Evolutionary conservation across 192 early-diverging fungal genomes (phyloP).

Genomic region (Geosiphon pyriformis): DNA sequence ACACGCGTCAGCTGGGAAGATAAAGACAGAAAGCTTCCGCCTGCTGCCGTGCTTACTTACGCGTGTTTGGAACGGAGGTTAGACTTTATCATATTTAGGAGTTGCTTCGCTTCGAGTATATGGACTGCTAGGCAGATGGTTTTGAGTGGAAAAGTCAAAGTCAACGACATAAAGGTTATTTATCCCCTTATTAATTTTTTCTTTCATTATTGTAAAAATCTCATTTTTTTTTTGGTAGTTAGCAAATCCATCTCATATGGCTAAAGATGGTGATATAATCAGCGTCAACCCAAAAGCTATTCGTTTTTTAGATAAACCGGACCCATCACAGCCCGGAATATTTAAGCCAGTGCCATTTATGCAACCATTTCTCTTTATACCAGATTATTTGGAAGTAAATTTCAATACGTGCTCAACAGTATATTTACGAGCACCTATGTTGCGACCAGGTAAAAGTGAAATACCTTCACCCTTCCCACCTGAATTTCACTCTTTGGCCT

Average conservation of each 20-base stretch:
- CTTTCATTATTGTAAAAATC: background rate
- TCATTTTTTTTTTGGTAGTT: no score
- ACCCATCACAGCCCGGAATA: constrained; percentile 4
- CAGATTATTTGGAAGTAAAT: constrained; percentile 95
- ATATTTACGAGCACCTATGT: constrained; percentile 84
- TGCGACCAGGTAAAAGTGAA: constrained; percentile 78
- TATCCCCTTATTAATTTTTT: background rate
- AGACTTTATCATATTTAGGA: constrained; percentile 91
- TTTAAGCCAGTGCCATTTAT: constrained; percentile 70
- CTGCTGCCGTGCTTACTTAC: constrained; percentile 72
- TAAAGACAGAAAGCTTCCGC: constrained; percentile 47
- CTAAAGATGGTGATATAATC: constrained; percentile 85
- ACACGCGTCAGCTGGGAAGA: constrained; percentile 37
- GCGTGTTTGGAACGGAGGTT: constrained; percentile 85
- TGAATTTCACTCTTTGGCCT: constrained; percentile 82
- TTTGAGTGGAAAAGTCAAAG: constrained; percentile 79
- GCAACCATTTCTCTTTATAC: constrained; percentile 94
- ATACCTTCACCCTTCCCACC: constrained; percentile 93
- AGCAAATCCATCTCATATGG: constrained; percentile 65
- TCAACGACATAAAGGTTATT: constrained; percentile 83
- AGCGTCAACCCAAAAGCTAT: constrained; percentile 74
- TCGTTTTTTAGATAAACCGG: constrained; percentile 48
- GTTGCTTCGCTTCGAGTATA: constrained; percentile 83
- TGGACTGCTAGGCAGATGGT: constrained; percentile 80
- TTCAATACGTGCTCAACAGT: constrained; percentile 88